These are phyloP conservation scores for Ophiorrhiza pumila DNA, from an alignment of 257 asterid species.

Conservation along the genomic window DNA sequence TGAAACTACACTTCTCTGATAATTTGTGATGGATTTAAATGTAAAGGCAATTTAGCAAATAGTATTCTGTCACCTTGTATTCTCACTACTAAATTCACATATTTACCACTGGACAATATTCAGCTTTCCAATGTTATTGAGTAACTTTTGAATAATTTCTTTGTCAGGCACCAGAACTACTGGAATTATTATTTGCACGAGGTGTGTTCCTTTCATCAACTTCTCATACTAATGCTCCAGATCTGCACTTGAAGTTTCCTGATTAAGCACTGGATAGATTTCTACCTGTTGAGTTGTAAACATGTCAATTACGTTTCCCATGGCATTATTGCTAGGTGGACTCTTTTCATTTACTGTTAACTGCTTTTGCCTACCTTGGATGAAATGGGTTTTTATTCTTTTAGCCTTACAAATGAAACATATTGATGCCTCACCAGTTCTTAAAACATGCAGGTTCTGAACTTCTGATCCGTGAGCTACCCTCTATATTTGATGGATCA, in stretches of 20 bases:
- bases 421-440: neutral
- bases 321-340: neutral
- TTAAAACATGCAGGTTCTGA: slow-evolving; percentile 55
- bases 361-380: neutral
- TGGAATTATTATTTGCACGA: slow-evolving; percentile 61
- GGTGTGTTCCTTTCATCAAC: slow-evolving; percentile 39
- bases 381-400: neutral
- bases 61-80: neutral
- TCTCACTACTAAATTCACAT: neutral
- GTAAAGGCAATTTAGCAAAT: too few relatives aligned
- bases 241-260: neutral
- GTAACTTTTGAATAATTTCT: slow-evolving; percentile 24
- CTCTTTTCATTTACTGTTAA: neutral
- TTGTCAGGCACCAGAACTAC: slow-evolving; percentile 94
- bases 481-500: slow-evolving; percentile 79
- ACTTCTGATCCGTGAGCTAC: slow-evolving; percentile 82
- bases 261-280: neutral
- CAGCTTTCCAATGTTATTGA: neutral
- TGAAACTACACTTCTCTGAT: neutral
- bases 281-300: neutral
- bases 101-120: neutral
- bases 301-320: neutral
- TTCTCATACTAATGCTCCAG: neutral
- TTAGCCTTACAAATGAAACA: neutral
- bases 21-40: neutral